Base-by-base conservation (phyloP, 805 yeast genomes). In the Brettanomyces anomalus region DNA sequence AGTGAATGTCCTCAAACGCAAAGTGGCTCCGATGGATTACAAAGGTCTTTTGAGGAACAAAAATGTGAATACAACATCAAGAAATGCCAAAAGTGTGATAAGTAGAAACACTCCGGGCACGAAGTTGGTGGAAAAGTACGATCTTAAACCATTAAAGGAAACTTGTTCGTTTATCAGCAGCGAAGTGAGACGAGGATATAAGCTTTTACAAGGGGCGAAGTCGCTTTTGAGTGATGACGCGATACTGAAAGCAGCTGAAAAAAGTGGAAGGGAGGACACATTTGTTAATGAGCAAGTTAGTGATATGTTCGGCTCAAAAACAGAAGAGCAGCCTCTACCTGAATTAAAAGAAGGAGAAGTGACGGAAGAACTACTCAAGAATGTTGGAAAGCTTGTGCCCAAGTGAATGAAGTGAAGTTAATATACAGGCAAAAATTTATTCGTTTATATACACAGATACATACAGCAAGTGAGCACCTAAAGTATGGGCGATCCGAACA, bases 121-220 rank as follows among this genome's bases (percentile, higher is more conserved):
- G 11, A 15, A 13, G 37, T 14, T 42, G 45, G 33, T 53, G 41
- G 39, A 48, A 45, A 31, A 39, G 30, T 39, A 39, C 19, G 31
- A 41, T 5, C 43, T 60, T 36, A 44, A 46, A 3, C 63, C 64
- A 10, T 41, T 60, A 39, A 46, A 42, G 33, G 64, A 60, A 20
- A 58, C 60, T 2, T 46, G 49, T 19, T 52, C 44, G 38, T 60
- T 49, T 44, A 41, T 59, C n/a, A 46, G 51, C 17, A 45, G 44
- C 32, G 56, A 60, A 40, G 46, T 57, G 15, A 49, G 51, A 34
- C 41, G 45, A 7, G 43, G 53, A 10, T 59, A 52, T 39, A 46
- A 39, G 8, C 39, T 46, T 31, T 39, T 58, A 33, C 46, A 46
- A 41, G 43, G 42, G 16, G 30, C 50, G 21, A 48, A 43, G 39